These are phyloP conservation scores for Carex arenaria DNA, from an alignment of 202 grass and related monocot genomes.

Conservation along the genomic window DNA sequence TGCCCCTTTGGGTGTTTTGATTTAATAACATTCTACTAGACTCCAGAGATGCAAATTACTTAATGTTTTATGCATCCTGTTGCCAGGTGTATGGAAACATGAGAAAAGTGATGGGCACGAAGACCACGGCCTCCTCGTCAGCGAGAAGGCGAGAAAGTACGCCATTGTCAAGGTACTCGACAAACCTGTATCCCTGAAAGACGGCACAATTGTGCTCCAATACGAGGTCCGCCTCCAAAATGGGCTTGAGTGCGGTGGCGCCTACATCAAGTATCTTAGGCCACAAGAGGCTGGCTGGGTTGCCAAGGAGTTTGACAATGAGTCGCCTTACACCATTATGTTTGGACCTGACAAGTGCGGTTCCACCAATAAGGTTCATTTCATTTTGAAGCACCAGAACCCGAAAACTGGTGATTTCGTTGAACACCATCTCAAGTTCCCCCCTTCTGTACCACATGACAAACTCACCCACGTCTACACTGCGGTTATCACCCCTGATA, in stretches of 20 bases:
- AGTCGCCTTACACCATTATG: conserved; percentile 85
- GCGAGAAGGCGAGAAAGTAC: conserved; percentile 71
- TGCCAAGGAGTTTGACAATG: conserved; percentile 79
- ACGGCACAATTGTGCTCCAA: conserved; percentile 70
- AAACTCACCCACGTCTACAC: conserved; percentile 92
- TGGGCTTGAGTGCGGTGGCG: conserved; percentile 91
- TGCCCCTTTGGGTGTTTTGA: background rate
- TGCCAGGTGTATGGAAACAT: conserved; percentile 80
- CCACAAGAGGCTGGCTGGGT: conserved; percentile 56
- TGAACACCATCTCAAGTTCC: conserved; percentile 89
- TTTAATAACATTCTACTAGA: background rate
- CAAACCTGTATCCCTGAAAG: conserved; percentile 52
- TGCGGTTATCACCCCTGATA: conserved; percentile 78
- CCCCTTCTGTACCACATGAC: conserved; percentile 76
- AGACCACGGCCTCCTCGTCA: conserved; percentile 87
- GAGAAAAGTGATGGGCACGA: conserved; percentile 90
- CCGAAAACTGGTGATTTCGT: conserved; percentile 88
- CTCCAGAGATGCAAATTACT: background rate
- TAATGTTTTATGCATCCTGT: background rate
- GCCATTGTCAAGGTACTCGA: conserved; percentile 89
- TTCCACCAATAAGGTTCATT: conserved; percentile 96
- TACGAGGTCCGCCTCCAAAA: conserved; percentile 87
- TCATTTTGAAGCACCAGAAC: conserved; percentile 93
- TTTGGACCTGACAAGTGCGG: conserved; percentile 98
- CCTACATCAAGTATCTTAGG: conserved; percentile 87